A percentile compares a stretch with the other conserved stretches of the same genome.
These are phyloP conservation scores for Solanum verrucosum DNA, from an alignment of 257 asterid genomes.

Conservation along the genomic window DNA sequence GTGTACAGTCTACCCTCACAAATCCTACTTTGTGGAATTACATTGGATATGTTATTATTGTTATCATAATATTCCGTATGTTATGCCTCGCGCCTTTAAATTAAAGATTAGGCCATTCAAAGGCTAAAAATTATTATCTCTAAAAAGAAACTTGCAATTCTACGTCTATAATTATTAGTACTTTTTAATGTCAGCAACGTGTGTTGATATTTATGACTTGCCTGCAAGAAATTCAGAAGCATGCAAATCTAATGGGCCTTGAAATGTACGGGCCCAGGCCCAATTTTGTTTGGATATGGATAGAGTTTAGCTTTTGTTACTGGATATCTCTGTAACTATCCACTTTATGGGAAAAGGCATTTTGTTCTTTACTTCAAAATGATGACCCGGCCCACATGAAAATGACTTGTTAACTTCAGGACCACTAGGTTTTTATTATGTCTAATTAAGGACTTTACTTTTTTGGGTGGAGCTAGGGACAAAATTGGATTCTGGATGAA, in stretches of 20 bases:
- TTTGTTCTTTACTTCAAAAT: constrained; percentile 8
- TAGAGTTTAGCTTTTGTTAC: neutral
- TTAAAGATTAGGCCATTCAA: no score
- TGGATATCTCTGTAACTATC: neutral
- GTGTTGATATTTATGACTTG: neutral
- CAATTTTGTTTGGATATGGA: neutral
- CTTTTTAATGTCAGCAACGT: neutral
- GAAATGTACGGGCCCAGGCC: neutral
- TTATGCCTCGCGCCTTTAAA: neutral
- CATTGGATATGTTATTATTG: no score
- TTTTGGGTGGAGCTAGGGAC: neutral
- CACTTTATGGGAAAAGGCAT: neutral
- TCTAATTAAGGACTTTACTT: neutral
- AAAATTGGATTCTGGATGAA: neutral
- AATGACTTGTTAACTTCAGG: constrained; percentile 1
- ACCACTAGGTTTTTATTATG: neutral
- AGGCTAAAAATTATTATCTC: neutral
- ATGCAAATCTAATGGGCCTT: neutral
- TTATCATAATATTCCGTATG: neutral
- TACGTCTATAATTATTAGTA: no score
- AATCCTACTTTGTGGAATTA: neutral
- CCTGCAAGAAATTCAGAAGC: neutral
- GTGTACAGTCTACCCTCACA: neutral
- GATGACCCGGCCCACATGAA: constrained; percentile 2
- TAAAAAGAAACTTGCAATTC: neutral